phyloP scores from a whole-genome alignment of 331 rosid genomes.

The Acacia concinna region DNA sequence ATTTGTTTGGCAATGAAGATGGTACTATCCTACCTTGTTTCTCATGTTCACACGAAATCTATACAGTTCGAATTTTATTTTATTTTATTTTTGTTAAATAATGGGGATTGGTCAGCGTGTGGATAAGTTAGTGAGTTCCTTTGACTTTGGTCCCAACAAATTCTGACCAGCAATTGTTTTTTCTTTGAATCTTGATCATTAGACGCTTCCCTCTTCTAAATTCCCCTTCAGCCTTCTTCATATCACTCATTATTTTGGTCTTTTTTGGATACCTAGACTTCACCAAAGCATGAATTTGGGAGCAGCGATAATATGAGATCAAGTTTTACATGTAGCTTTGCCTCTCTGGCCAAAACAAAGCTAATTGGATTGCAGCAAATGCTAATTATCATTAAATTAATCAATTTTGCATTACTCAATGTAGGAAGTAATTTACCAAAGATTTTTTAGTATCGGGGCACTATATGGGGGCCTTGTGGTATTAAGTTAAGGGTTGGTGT shows the following conservation, averaged over 20 bases:
- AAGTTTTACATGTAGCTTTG: not conserved
- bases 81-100: not conserved
- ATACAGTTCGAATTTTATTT: not conserved
- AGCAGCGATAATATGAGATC: too few relatives aligned
- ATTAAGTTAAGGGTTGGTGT: too few relatives aligned
- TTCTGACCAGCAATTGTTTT: not conserved
- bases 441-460: too few relatives aligned
- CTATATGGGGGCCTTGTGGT: too few relatives aligned
- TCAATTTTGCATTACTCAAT: too few relatives aligned
- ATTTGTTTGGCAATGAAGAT: too few relatives aligned
- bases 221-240: not conserved
- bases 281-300: not conserved
- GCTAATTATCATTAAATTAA: too few relatives aligned
- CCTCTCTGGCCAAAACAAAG: not conserved
- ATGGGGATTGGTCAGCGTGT: not conserved
- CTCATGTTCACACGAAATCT: not conserved
- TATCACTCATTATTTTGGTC: too few relatives aligned
- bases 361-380: not conserved
- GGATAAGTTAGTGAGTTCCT: not conserved
- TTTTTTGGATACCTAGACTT: too few relatives aligned
- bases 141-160: not conserved
- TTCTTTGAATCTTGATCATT: not conserved
- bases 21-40: too few relatives aligned
- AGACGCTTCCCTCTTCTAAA: not conserved
- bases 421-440: too few relatives aligned